Conservation (phyloP, 2,329 filamentous ascomycete genomes). For the Stagonosporopsis cucurbitacearum region DNA sequence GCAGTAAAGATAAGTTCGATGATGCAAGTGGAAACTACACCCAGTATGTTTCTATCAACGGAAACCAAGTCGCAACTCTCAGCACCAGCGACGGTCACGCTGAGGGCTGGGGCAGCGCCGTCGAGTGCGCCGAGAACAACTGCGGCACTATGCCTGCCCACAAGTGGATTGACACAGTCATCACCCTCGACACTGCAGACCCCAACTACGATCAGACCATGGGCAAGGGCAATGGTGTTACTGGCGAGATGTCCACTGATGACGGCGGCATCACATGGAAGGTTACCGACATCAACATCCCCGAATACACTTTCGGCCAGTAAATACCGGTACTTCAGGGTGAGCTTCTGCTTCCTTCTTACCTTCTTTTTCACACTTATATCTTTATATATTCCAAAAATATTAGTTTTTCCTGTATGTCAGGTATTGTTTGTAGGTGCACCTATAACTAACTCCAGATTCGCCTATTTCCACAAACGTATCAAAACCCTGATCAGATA, state of each 20-base stretch:
- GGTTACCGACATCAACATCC: constrained; percentile 48
- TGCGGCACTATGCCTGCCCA: constrained; percentile 53
- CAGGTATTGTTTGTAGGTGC: no score
- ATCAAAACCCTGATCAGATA: no score
- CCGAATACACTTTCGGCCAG: constrained; percentile 27
- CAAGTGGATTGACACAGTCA: constrained; percentile 51
- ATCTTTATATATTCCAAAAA: no score
- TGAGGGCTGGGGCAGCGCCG: constrained; percentile 53
- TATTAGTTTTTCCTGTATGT: no score
- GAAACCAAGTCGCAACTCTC: constrained; percentile 50
- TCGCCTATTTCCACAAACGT: no score
- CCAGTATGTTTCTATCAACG: constrained; percentile 50
- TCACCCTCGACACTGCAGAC: constrained; percentile 46
- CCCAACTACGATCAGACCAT: constrained; percentile 51
- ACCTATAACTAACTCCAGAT: no score
- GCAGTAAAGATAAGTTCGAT: constrained; percentile 47
- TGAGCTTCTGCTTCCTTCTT: neutral
- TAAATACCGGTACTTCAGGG: neutral
- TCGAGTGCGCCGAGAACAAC: constrained; percentile 50
- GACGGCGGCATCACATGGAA: constrained; percentile 55
- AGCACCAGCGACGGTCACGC: constrained; percentile 55
- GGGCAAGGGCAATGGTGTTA: constrained; percentile 49
- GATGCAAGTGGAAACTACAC: constrained; percentile 51
- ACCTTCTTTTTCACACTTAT: neutral
- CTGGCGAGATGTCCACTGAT: constrained; percentile 49